Conservation (phyloP, 176 grass and related monocot genomes). For the Avena eriantha region DNA sequence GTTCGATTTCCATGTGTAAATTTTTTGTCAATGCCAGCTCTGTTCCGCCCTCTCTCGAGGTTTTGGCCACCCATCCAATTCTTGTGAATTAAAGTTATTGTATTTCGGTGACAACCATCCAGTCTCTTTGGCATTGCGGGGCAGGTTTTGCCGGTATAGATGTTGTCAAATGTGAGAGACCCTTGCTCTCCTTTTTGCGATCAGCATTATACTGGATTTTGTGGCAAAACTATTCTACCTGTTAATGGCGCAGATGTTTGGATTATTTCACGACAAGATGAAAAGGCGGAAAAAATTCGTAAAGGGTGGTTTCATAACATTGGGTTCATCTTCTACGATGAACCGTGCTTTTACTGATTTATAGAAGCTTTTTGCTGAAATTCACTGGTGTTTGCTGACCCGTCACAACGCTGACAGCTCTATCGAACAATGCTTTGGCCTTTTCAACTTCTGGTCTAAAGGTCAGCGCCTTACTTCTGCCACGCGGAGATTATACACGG, state of each 20-base stretch:
- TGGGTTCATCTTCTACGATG: no score
- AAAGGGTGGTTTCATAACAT: no score
- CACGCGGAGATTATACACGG: not conserved
- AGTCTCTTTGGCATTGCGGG: not conserved
- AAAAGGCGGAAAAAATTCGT: no score
- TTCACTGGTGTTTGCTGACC: no score
- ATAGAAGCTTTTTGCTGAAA: no score
- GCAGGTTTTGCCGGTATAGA: no score
- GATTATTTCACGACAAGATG: not conserved
- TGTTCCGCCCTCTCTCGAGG: constrained; percentile 24
- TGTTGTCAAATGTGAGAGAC: no score
- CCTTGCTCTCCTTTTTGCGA: no score
- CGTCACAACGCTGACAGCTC: not conserved
- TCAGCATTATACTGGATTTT: not conserved
- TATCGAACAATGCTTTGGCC: not conserved
- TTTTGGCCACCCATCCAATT: constrained; percentile 39
- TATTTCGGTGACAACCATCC: not conserved
- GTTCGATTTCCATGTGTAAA: constrained; percentile 19
- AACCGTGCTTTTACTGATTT: no score
- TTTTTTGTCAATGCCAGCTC: constrained; percentile 8
- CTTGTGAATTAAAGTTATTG: constrained; percentile 25
- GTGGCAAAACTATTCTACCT: not conserved
- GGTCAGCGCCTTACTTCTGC: not conserved
- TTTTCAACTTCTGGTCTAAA: not conserved
- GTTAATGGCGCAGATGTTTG: not conserved